phyloP scores from a whole-genome alignment of 768 basidiomycete genomes.

The Hortiboletus flavorubellus region DNA sequence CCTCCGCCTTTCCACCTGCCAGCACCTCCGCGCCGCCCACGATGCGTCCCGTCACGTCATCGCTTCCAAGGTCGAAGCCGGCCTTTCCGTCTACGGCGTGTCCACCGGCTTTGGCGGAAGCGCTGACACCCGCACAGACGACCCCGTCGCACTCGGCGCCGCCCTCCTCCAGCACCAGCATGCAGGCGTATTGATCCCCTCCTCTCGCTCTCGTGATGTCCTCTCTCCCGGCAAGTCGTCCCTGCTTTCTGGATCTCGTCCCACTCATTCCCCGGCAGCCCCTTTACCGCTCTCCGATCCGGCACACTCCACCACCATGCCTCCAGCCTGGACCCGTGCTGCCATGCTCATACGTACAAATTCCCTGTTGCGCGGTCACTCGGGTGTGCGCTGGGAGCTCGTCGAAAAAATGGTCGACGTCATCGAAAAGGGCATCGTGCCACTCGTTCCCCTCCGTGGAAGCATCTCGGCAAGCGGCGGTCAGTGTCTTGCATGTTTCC shows the following conservation, averaged over 20 bases:
- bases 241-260: no score
- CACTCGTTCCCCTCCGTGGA: constrained; percentile 78
- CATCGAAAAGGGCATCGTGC: constrained; percentile 68
- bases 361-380: constrained; percentile 85
- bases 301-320: constrained; percentile 67
- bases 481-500: constrained; percentile 23
- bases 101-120: constrained; percentile 87
- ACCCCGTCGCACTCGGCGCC: constrained; percentile 68
- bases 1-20: constrained; percentile 19
- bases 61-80: constrained; percentile 59
- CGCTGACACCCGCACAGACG: constrained; percentile 78
- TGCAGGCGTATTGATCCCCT: constrained; percentile 62
- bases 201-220: constrained; percentile 32
- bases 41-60: constrained; percentile 63
- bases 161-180: constrained; percentile 88
- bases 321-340: constrained; percentile 83
- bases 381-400: constrained; percentile 78
- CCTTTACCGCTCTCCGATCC: constrained; percentile 70
- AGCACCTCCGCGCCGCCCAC: constrained; percentile 46
- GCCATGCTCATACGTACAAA: constrained; percentile 88
- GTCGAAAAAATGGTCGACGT: constrained; percentile 75
- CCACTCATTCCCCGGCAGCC: constrained; percentile 1
- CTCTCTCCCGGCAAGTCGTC: constrained; percentile 1
- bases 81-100: constrained; percentile 78
- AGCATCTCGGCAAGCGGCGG: constrained; percentile 84